Evolutionary conservation across 192 early-diverging fungal species (phyloP).

Genomic region (Coemansia sp.): DNA sequence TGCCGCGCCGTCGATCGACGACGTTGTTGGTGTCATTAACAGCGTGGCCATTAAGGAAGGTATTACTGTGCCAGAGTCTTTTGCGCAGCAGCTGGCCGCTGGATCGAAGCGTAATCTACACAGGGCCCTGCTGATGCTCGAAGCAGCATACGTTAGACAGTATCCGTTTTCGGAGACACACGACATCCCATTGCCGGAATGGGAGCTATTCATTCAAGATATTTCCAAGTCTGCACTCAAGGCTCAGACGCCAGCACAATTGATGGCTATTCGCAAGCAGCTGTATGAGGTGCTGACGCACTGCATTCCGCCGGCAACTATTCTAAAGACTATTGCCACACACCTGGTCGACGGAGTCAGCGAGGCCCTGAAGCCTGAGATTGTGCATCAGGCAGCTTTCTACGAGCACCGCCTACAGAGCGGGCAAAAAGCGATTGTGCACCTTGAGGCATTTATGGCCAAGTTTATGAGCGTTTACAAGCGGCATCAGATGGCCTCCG

Average conservation of each 20-base stretch:
- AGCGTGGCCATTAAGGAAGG: slow-evolving; percentile 81
- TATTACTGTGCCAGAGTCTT: slow-evolving; percentile 57
- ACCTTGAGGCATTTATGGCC: slow-evolving; percentile 92
- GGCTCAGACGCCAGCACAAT: slow-evolving; percentile 71
- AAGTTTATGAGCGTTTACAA: slow-evolving; percentile 92
- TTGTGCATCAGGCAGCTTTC: slow-evolving; percentile 76
- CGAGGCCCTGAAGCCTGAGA: slow-evolving; percentile 60
- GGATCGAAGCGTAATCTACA: slow-evolving; percentile 78
- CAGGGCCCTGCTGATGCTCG: slow-evolving; percentile 87
- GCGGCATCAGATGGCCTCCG: slow-evolving; percentile 56
- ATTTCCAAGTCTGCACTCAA: slow-evolving; percentile 67
- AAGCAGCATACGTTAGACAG: slow-evolving; percentile 71
- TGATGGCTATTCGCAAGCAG: slow-evolving; percentile 68
- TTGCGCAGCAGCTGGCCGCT: slow-evolving; percentile 68
- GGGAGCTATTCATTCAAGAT: slow-evolving; percentile 76
- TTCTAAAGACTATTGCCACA: slow-evolving; percentile 76
- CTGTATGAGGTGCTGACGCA: slow-evolving; percentile 88
- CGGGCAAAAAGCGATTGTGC: slow-evolving; percentile 91
- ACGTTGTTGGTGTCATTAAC: slow-evolving; percentile 69
- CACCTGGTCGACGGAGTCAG: slow-evolving; percentile 71
- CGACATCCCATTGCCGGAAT: slow-evolving; percentile 72
- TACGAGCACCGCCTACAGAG: slow-evolving; percentile 85
- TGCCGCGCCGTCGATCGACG: slow-evolving; percentile 69
- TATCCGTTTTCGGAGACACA: slow-evolving; percentile 58
- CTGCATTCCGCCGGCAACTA: slow-evolving; percentile 80